These are phyloP conservation scores for Coemansia sp. DNA, from an alignment of 192 early-diverging fungal species.

Conservation along the genomic window DNA sequence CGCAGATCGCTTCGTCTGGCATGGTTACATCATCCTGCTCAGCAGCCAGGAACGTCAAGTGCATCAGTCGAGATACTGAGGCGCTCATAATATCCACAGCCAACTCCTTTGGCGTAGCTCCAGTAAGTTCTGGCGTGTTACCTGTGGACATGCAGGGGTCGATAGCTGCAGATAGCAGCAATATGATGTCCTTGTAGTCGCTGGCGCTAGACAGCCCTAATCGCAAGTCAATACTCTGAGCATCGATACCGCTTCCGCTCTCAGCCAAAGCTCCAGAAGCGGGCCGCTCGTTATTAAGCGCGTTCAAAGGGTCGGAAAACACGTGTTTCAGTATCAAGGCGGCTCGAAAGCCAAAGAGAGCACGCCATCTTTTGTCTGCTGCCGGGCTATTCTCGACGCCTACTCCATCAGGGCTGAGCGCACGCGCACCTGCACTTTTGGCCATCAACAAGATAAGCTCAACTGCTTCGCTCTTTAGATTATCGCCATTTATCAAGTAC, in stretches of 20 bases:
- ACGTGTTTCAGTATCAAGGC: slow-evolving; percentile 2
- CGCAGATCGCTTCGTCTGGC: not conserved
- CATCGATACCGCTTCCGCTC: not conserved
- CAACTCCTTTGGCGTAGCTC: slow-evolving; percentile 1
- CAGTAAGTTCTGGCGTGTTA: slow-evolving; percentile 10
- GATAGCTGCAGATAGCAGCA: slow-evolving; percentile 4
- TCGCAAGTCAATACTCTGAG: not conserved
- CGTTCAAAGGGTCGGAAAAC: not conserved
- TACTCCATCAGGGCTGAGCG: not conserved
- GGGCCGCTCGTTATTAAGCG: slow-evolving; percentile 1
- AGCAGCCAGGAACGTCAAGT: slow-evolving; percentile 29
- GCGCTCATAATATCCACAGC: slow-evolving; percentile 14
- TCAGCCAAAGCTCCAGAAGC: not conserved
- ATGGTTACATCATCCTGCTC: slow-evolving; percentile 12
- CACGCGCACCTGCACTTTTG: not conserved
- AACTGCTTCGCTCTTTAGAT: slow-evolving; percentile 6
- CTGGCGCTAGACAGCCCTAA: slow-evolving; percentile 4
- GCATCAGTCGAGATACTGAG: slow-evolving; percentile 13
- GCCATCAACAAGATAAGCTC: slow-evolving; percentile 22
- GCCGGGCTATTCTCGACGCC: not conserved
- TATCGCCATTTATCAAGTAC: not conserved
- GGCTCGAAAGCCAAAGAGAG: slow-evolving; percentile 2
- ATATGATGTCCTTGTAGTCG: slow-evolving; percentile 21
- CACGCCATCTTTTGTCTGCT: not conserved
- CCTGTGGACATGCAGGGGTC: slow-evolving; percentile 5